Evolutionary conservation across 1,284 basidiomycete genomes (phyloP).

Genomic region (Anthracocystis setariae): DNA sequence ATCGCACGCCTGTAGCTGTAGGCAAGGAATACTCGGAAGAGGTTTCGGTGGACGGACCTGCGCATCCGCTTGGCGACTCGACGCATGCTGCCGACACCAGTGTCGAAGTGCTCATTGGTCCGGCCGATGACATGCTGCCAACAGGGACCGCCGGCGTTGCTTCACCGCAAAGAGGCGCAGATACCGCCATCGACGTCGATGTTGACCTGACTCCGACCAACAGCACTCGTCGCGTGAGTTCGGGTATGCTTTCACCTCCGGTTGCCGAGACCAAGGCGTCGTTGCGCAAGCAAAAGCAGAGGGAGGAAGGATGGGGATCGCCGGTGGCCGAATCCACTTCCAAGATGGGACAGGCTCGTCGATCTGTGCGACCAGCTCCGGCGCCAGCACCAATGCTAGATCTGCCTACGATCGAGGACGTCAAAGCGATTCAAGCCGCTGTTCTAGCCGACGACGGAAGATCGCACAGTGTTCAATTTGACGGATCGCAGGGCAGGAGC

Average conservation of each 20-base stretch:
- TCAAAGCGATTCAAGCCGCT: slow-evolving; percentile 61
- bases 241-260: slow-evolving; percentile 36
- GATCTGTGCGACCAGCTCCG: slow-evolving; percentile 38
- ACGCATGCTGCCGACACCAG: slow-evolving; percentile 30
- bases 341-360: slow-evolving; percentile 13
- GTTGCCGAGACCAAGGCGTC: slow-evolving; percentile 50
- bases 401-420: slow-evolving; percentile 65
- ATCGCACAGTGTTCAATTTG: slow-evolving; percentile 47
- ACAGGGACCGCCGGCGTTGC: background rate
- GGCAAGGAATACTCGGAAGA: slow-evolving; percentile 24
- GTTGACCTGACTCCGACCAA: slow-evolving; percentile 34
- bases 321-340: slow-evolving; percentile 16
- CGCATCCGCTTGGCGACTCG: slow-evolving; percentile 38
- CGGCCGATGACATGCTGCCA: slow-evolving; percentile 15
- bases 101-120: slow-evolving; percentile 26
- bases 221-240: slow-evolving; percentile 24
- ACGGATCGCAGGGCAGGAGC: slow-evolving; percentile 19
- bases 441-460: slow-evolving; percentile 48
- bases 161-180: background rate
- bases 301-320: slow-evolving; percentile 45
- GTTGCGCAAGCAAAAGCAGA: slow-evolving; percentile 56
- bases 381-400: slow-evolving; percentile 57
- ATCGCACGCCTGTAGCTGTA: slow-evolving; percentile 10
- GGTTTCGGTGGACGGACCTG: slow-evolving; percentile 33
- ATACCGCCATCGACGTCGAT: slow-evolving; percentile 11